Evolutionary conservation across 1,284 basidiomycete genomes (phyloP).

Genomic region (Fomes fomentarius): DNA sequence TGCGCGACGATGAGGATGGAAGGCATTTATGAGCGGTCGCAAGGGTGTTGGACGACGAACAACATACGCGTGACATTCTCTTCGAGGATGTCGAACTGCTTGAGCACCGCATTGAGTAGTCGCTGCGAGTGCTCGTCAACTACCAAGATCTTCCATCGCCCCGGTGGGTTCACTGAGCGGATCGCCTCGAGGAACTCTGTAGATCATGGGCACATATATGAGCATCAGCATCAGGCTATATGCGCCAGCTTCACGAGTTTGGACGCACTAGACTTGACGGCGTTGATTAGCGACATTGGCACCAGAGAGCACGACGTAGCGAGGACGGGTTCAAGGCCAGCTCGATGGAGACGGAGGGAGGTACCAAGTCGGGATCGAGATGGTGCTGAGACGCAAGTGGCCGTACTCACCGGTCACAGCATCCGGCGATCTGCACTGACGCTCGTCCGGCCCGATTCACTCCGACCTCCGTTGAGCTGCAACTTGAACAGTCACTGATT

Average conservation of each 20-base stretch:
- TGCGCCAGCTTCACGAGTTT: neutral
- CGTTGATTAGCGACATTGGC: constrained; percentile 52
- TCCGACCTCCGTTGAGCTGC: no score
- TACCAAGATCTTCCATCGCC: constrained; percentile 95
- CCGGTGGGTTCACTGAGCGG: constrained; percentile 78
- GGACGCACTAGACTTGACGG: constrained; percentile 56
- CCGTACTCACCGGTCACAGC: constrained; percentile 16
- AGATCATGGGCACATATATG: neutral
- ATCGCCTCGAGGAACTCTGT: constrained; percentile 81
- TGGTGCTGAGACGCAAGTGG: constrained; percentile 5
- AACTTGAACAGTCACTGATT: no score
- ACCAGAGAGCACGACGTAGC: no score
- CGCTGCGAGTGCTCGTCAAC: constrained; percentile 92
- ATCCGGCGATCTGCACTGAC: constrained; percentile 23
- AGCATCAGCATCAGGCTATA: no score
- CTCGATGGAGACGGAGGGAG: neutral
- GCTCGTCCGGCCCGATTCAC: neutral
- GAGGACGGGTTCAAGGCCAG: constrained; percentile 6
- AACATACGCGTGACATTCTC: constrained; percentile 92
- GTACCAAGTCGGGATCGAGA: neutral
- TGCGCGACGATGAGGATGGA: no score
- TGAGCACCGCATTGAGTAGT: constrained; percentile 85
- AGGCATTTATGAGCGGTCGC: no score
- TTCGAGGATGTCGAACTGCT: constrained; percentile 91
- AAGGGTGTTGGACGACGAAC: neutral